Evolutionary conservation across 768 basidiomycete genomes (phyloP).

Genomic region (Suillus bovinus): DNA sequence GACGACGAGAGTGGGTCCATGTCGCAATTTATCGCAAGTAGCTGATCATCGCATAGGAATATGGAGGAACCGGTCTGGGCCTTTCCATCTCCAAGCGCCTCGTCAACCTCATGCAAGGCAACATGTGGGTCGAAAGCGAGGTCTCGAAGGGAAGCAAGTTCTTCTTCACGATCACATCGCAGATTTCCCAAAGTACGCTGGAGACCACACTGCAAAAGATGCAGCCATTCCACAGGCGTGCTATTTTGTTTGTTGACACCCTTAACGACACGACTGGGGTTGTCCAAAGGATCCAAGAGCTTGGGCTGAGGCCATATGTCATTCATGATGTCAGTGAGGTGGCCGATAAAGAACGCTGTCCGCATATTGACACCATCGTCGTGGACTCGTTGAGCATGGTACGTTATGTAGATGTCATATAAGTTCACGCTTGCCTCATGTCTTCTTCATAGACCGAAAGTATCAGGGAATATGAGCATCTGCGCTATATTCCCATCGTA

Average conservation of each 20-base stretch:
- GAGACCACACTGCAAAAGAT: constrained; percentile 78
- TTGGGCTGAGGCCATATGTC: constrained; percentile 76
- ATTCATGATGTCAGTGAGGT: constrained; percentile 82
- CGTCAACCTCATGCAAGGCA: constrained; percentile 95
- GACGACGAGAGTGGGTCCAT: constrained; percentile 76
- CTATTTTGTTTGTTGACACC: constrained; percentile 92
- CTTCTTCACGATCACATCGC: constrained; percentile 94
- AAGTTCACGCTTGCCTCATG: constrained; percentile 18
- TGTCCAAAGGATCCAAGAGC: constrained; percentile 70
- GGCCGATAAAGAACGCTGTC: constrained; percentile 75
- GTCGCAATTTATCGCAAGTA: constrained; percentile 11
- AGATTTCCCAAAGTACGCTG: constrained; percentile 72
- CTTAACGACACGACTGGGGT: constrained; percentile 74
- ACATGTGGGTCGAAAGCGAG: constrained; percentile 98
- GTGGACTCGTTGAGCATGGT: constrained; percentile 88
- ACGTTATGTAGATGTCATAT: constrained; percentile 34
- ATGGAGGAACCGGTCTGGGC: constrained; percentile 95
- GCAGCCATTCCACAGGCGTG: constrained; percentile 82
- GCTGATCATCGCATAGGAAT: constrained; percentile 58
- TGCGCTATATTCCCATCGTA: constrained; percentile 96
- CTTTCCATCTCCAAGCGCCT: constrained; percentile 97
- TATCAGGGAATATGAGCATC: constrained; percentile 88
- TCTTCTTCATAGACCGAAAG: constrained; percentile 67
- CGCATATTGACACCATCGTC: constrained; percentile 93
- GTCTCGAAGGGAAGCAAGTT: constrained; percentile 91